A percentile compares a stretch with the other conserved stretches of the same genome.
Evolutionary conservation across 192 early-diverging fungal genomes (phyloP).

Genomic region (Coemansia sp.): DNA sequence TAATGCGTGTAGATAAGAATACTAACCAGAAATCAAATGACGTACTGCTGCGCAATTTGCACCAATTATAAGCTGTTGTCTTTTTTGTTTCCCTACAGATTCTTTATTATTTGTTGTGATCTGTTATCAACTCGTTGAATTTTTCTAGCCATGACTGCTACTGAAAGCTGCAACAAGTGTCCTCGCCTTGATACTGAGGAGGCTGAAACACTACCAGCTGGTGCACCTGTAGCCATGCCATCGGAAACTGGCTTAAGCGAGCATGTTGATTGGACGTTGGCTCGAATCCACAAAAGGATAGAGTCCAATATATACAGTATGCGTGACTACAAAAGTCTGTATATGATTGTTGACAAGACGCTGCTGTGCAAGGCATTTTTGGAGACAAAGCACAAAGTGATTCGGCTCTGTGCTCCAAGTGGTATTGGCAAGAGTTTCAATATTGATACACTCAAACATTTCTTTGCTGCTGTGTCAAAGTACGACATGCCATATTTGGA

Average conservation of each 20-base stretch:
- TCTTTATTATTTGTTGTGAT: no score
- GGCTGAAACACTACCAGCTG: not conserved
- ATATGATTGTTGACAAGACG: slow-evolving; percentile 6
- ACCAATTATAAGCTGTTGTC: no score
- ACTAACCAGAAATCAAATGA: no score
- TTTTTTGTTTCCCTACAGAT: no score
- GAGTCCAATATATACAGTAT: not conserved
- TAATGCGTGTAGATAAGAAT: no score
- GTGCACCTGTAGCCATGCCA: not conserved
- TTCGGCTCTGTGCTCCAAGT: slow-evolving; percentile 7
- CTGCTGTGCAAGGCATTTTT: slow-evolving; percentile 15
- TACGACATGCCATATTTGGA: not conserved
- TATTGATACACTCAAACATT: not conserved
- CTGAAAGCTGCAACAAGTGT: not conserved
- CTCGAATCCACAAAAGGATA: not conserved
- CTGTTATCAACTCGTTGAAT: not conserved
- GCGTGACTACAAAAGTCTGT: not conserved
- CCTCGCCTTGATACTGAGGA: not conserved
- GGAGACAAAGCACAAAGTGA: not conserved
- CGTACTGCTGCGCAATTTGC: no score
- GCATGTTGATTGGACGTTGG: not conserved
- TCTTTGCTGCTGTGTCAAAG: not conserved
- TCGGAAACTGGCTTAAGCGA: not conserved
- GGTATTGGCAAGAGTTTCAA: slow-evolving; percentile 7
- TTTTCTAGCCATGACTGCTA: no score